Evolutionary conservation across 305 asterid genomes (phyloP), one percentile per base, ranked within the genome.

Genomic region (Caryopteris hybrid): DNA sequence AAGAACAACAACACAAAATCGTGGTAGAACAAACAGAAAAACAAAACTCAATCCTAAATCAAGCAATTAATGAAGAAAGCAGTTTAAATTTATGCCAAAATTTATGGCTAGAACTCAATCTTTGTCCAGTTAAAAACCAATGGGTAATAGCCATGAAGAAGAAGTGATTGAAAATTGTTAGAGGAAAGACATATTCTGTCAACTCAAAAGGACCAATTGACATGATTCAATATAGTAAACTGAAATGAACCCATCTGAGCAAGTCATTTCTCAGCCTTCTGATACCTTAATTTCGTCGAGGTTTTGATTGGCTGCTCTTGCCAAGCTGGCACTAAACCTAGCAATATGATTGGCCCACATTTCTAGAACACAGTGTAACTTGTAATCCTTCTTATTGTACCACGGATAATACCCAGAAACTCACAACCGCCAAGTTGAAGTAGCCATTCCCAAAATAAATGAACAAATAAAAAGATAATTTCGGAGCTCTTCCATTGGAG

Each of bases 231-330:
- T 69, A 23, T 74, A 72, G 80, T 71, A 56, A 36, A 60, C 51
- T 21, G 56, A 81, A 61, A 62, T 60, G 61, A 62, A 70, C 66
- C 74, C 50, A 50, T 66, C 59, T 22, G 76, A 67, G 62, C 52
- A n/a, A n/a, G n/a, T n/a, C n/a, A n/a, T 71, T 73, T 76, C 73
- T 74, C 45, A 68, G 50, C 77, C 76, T 66, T 64, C 79, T 76
- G 70, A 76, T 58, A 82, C 96, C 97, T 87, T 91, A 91, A 84
- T 83, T 83, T 85, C 85, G 60, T 80, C 97, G 95, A 91, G 79
- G 25, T 74, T 73, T 75, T 86, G 87, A 85, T 80, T 86, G 90
- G 93, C 84, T 84, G 88, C 78, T 60, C 60, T 69, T 75, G 81
- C 80, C 81, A 46, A 71, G 79, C 80, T 82, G 86, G 80, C 88